Conservation (phyloP, 2,329 filamentous ascomycete species). For the Emergomyces orientalis region DNA sequence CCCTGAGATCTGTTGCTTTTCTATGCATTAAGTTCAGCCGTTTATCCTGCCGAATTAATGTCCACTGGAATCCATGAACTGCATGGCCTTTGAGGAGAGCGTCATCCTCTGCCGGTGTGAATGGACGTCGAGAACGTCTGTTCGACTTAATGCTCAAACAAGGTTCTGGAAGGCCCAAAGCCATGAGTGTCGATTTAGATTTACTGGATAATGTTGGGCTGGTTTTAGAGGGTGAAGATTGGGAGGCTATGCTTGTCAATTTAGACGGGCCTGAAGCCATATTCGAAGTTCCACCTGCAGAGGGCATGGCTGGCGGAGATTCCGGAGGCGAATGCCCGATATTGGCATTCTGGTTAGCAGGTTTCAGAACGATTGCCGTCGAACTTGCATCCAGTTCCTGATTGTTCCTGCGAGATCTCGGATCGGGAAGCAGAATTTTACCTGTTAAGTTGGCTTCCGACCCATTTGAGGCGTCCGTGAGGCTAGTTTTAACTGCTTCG, state of each 20-base stretch:
- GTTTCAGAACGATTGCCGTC: background rate
- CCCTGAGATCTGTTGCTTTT: slow-evolving; percentile 50
- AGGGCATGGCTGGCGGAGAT: slow-evolving; percentile 12
- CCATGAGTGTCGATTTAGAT: slow-evolving; percentile 26
- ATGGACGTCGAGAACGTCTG: slow-evolving; percentile 47
- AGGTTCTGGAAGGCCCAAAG: slow-evolving; percentile 42
- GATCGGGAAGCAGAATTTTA: slow-evolving; percentile 18
- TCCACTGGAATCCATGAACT: slow-evolving; percentile 52
- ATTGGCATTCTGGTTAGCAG: background rate
- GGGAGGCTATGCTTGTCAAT: slow-evolving; percentile 12
- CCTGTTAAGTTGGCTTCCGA: slow-evolving; percentile 4
- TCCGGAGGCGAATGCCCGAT: background rate
- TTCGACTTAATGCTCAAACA: slow-evolving; percentile 39
- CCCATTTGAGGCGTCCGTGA: slow-evolving; percentile 12
- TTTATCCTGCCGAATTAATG: slow-evolving; percentile 47
- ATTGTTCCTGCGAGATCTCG: slow-evolving; percentile 17
- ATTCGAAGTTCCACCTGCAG: background rate
- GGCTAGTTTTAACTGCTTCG: slow-evolving; percentile 25
- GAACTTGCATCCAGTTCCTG: slow-evolving; percentile 3
- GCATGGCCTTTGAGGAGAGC: slow-evolving; percentile 50
- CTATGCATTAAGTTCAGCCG: slow-evolving; percentile 44
- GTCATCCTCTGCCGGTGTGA: slow-evolving; percentile 49
- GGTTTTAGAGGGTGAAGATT: slow-evolving; percentile 18
- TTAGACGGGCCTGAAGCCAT: background rate
- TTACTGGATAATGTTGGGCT: slow-evolving; percentile 25